Base-by-base conservation (phyloP, 306 rosid genomes). In the Cicer judaicum region DNA sequence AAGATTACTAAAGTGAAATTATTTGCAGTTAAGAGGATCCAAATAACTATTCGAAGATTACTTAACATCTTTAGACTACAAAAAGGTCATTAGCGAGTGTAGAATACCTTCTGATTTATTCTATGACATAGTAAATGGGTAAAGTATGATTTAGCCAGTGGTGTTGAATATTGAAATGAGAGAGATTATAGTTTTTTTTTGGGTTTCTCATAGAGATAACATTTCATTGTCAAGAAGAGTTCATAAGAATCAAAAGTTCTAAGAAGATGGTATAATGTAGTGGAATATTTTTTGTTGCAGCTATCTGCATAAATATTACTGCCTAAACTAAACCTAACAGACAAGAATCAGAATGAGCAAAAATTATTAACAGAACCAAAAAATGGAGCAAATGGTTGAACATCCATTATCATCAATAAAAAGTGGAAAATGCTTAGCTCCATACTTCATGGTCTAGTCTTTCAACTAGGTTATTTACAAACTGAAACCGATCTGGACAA, bases 371-470 rank as follows among this genome's bases (percentile, higher is more conserved):
- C 2, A 38, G 2, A 36, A 43, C 0, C 8, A 18, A 10, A 64
- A 77, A 38, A 7, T 13, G 13, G 62, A n/a, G 49, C 1, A 6
- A 74, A 7, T 13, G 74, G 70, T 12, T 29, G 68, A 1, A 70
- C 9, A 66, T 29, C 77, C 48, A 78, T 50, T 21, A 68, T 68
- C 56, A 80, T 67, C 49, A 39, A 74, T 29, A 49, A 21, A 81
- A 68, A 53, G 16, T 8, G 53, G 36, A 60, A 87, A 64, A 86
- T 39, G 70, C 76, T 78, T 62, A 77, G 83, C 78, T 64, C 46
- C 91, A 80, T 95, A 95, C 99, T 73, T 86, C 87, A 87, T 90
- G 90, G 69, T 88, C 98, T 79, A 92, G 86, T 57, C 83, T 84
- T 66, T 86, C 92, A 50, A 88, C 85, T n/a, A 92, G 91, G 82